Conservation (phyloP, 257 asterid genomes). For the Plantago ovata region DNA sequence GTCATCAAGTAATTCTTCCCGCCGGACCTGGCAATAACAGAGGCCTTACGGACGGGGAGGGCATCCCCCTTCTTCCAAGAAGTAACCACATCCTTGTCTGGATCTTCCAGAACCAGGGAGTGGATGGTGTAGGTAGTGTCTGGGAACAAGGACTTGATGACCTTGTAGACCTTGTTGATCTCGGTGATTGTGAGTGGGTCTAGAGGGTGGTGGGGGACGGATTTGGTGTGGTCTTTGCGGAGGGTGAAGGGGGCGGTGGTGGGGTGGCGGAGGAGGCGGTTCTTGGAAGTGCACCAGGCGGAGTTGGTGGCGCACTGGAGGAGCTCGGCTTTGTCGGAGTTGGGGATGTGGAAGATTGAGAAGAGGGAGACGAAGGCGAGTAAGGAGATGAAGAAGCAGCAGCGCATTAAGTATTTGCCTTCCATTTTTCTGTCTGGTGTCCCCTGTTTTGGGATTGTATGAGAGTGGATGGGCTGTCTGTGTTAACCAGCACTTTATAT, state of each 20-base stretch:
- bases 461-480: background rate
- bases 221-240: constrained; percentile 27
- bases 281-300: constrained; percentile 47
- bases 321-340: constrained; percentile 9
- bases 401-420: constrained; percentile 23
- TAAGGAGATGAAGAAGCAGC: constrained; percentile 31
- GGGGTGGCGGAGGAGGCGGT: constrained; percentile 45
- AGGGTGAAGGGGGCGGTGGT: constrained; percentile 5
- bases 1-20: constrained; percentile 49
- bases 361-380: constrained; percentile 22
- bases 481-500: no score
- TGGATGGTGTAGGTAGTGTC: constrained; percentile 42
- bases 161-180: constrained; percentile 37
- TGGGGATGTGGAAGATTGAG: constrained; percentile 25
- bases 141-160: constrained; percentile 35
- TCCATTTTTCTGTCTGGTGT: constrained; percentile 22
- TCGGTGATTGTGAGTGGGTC: constrained; percentile 69
- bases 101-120: constrained; percentile 59
- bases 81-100: constrained; percentile 52
- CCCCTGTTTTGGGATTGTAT: background rate
- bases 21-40: constrained; percentile 46
- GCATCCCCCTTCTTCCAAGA: constrained; percentile 44
- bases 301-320: constrained; percentile 37
- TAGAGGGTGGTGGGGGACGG: constrained; percentile 55
- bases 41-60: constrained; percentile 51